Conservation (phyloP, 441 rosid genomes). For the Sinapis alba region DNA sequence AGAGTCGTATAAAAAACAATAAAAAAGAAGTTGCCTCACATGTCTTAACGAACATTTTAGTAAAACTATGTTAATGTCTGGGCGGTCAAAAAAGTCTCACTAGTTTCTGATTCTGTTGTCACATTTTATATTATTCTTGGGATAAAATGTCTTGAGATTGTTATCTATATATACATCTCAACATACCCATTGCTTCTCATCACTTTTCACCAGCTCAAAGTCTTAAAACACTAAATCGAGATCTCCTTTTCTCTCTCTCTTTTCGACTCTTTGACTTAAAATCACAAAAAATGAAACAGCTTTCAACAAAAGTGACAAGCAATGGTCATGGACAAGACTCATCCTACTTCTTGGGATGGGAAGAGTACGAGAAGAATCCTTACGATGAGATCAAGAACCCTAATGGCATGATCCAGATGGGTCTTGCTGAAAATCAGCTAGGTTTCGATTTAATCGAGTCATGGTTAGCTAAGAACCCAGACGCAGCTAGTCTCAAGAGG, state of each 20-base stretch:
- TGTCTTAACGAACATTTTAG: conserved; percentile 31
- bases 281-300: conserved; percentile 45
- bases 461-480: conserved; percentile 79
- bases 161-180: conserved; percentile 30
- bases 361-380: conserved; percentile 89
- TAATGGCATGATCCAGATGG: conserved; percentile 91
- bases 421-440: conserved; percentile 96
- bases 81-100: conserved; percentile 26
- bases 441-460: conserved; percentile 83
- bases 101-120: conserved; percentile 30
- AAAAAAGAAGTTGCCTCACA: conserved; percentile 31
- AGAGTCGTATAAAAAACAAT: conserved; percentile 14
- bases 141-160: conserved; percentile 16
- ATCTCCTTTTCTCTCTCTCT: conserved; percentile 10
- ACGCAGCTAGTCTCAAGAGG: conserved; percentile 65
- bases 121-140: conserved; percentile 4
- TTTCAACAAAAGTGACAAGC: conserved; percentile 80
- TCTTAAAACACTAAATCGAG: conserved; percentile 13
- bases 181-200: conserved; percentile 33
- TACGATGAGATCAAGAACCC: conserved; percentile 73
- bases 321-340: conserved; percentile 93
- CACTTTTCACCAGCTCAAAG: conserved; percentile 29
- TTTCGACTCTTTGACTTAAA: conserved; percentile 4
- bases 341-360: conserved; percentile 93
- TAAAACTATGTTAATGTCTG: conserved; percentile 22